Evolutionary conservation across 1,284 basidiomycete species (phyloP).

Genomic region (Marasmius oreades): DNA sequence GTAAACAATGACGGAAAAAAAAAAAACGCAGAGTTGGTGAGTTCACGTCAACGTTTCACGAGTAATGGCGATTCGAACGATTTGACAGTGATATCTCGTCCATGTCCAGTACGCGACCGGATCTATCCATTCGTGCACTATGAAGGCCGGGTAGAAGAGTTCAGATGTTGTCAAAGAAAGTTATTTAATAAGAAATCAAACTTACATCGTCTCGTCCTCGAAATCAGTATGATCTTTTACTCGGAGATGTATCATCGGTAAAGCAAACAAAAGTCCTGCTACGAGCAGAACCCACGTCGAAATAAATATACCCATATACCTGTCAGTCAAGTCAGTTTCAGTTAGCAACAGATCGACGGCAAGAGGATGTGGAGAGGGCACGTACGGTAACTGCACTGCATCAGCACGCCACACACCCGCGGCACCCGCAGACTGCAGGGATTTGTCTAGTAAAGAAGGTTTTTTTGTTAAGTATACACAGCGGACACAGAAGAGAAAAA

Average conservation of each 20-base stretch:
- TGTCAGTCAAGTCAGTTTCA: constrained; percentile 6
- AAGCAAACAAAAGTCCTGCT: constrained; percentile 26
- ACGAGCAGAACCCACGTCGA: constrained; percentile 30
- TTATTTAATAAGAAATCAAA: not conserved
- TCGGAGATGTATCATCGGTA: constrained; percentile 30
- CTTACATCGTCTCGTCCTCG: constrained; percentile 26
- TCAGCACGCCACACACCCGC: constrained; percentile 32
- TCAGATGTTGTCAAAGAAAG: not conserved
- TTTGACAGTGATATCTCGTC: constrained; percentile 3
- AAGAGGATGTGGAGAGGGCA: not conserved
- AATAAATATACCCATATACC: constrained; percentile 29
- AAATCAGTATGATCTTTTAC: constrained; percentile 28
- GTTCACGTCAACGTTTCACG: not conserved
- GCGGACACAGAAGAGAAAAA: not conserved
- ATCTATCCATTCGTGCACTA: constrained; percentile 17
- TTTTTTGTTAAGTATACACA: not conserved
- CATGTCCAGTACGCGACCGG: constrained; percentile 10
- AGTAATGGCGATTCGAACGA: not conserved
- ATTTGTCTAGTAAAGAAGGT: constrained; percentile 25
- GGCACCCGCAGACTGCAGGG: constrained; percentile 30
- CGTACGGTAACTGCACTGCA: constrained; percentile 22
- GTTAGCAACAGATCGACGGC: not conserved
- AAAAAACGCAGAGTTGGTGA: not conserved
- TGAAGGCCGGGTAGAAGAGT: not conserved
- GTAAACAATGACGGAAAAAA: not conserved